Conservation (phyloP, 73 alveolate species). For the Durusdinium trenchii region DNA sequence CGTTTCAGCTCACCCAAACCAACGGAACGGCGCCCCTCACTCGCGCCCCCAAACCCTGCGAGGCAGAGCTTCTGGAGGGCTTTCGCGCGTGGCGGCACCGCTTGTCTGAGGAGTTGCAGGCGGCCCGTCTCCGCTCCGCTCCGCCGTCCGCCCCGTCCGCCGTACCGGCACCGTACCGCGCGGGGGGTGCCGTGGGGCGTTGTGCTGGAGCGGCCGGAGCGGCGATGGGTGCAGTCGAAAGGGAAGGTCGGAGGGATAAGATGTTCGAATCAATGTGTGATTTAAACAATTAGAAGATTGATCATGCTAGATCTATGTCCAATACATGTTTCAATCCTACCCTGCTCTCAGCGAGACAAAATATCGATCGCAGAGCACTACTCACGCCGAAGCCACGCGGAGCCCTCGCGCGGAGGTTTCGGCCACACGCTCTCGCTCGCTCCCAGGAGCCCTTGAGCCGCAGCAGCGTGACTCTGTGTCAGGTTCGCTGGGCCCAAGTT, state of each 20-base stretch:
- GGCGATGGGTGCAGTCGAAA: background rate
- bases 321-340: too few relatives aligned
- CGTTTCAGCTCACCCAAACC: background rate
- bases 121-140: background rate
- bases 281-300: too few relatives aligned
- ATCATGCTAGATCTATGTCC: too few relatives aligned
- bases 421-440: background rate
- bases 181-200: background rate
- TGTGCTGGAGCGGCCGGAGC: background rate
- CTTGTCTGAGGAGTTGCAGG: conserved; percentile 63
- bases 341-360: too few relatives aligned
- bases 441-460: conserved; percentile 70
- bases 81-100: conserved; percentile 48
- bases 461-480: conserved; percentile 25
- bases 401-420: too few relatives aligned
- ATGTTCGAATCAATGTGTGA: too few relatives aligned
- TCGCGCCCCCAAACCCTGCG: background rate
- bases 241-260: background rate
- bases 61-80: conserved; percentile 81
- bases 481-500: conserved; percentile 56
- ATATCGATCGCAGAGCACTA: too few relatives aligned
- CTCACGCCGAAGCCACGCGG: too few relatives aligned
- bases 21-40: background rate
- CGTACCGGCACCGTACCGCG: background rate
- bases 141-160: background rate